Evolutionary conservation across 2,329 filamentous ascomycete genomes (phyloP), one percentile per base, ranked within the genome.

Genomic region (Botrytis porri): DNA sequence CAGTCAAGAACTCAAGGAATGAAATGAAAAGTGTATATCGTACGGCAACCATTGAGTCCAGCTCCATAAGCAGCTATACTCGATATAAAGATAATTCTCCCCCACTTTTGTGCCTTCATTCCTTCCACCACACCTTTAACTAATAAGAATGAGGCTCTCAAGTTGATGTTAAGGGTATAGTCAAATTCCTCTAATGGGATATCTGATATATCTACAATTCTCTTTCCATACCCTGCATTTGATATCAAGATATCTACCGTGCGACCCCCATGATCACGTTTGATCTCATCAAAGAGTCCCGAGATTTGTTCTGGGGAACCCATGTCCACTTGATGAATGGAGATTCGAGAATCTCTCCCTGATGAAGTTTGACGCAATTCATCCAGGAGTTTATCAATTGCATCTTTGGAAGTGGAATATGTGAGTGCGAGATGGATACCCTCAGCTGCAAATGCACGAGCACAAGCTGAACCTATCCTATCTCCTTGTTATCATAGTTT

Each of bases 211-310:
- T 79, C 75, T 8, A 76, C 73, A 73, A 90, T 86, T n/a, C 89
- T 84, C 78, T 89, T 89, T 59, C 89, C 90, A 75, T 90, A 86
- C 0, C 90, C 90, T 1, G 90, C 90, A 77, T 93, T 93, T 16
- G 87, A 88, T 39, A 93, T 80, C 4, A 92, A 82, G 35, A 93
- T 91, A 77, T 92, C 75, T 9, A 74, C 88, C 0, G 88, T 88
- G 2, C 41, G 70, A 4, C 84, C 83, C 8, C 77, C 83, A 78
- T 91, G 88, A 69, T 86, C 78, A 0, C 81, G 78, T 65, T 84
- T 81, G 61, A 92, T 86, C 72, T 89, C 85, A 22, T 82, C 76
- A 73, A 89, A 90, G 76, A 92, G 84, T 6, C 80, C 78, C 60
- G 85, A 80, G 45, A 90, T 86, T 64, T 88, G 85, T 10, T 85